phyloP scores from a whole-genome alignment of 2,329 filamentous ascomycete genomes.

The Fonsecaea pedrosoi region DNA sequence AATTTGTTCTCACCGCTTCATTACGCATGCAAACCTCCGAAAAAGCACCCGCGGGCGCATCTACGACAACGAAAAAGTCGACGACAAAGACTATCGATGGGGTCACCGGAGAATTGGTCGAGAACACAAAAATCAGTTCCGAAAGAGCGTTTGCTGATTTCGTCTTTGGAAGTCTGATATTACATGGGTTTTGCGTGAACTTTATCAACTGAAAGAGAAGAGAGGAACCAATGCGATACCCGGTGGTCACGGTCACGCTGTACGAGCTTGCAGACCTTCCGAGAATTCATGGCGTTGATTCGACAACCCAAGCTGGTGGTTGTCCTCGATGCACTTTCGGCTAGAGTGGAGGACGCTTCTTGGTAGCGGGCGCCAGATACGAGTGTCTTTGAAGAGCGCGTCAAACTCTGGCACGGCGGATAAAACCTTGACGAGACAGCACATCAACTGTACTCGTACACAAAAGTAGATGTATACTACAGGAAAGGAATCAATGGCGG shows the following conservation, averaged over 20 bases:
- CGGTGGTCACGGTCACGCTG: background rate
- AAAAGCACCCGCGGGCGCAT: constrained; percentile 36
- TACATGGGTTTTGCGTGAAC: constrained; percentile 99
- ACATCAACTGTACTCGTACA: background rate
- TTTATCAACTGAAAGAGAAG: constrained; percentile 82
- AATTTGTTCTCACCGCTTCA: constrained; percentile 92
- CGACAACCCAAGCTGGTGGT: background rate
- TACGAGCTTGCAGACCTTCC: background rate
- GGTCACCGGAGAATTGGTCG: constrained; percentile 37
- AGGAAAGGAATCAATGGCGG: background rate
- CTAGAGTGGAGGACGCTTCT: background rate
- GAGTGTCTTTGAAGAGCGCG: background rate
- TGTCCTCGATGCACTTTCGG: background rate
- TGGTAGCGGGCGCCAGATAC: background rate
- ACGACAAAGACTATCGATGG: constrained; percentile 41
- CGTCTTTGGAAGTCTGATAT: constrained; percentile 88
- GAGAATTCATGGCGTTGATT: background rate
- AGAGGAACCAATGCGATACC: background rate
- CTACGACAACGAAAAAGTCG: constrained; percentile 69
- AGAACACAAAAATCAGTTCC: constrained; percentile 50
- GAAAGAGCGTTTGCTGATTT: constrained; percentile 92
- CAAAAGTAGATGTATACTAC: background rate
- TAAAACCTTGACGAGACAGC: background rate
- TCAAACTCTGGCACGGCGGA: background rate
- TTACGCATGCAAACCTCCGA: constrained; percentile 88